Evolutionary conservation across 169 alveolate genomes (phyloP).

Genomic region (Toxoplasma gondii): DNA sequence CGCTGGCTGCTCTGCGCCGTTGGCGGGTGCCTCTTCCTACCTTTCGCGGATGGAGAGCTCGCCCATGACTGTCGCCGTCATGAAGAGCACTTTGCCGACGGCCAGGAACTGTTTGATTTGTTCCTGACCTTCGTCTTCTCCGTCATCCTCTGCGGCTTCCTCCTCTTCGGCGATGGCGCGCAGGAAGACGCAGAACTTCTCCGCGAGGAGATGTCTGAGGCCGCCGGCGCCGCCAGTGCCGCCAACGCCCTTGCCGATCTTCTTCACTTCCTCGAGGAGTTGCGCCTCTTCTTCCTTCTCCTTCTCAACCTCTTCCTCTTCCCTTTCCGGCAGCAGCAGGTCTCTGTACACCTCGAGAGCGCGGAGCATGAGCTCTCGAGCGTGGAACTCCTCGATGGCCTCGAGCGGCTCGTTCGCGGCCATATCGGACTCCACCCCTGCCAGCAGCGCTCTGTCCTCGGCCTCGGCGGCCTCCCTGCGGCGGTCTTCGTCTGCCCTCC

Average conservation of each 20-base stretch:
- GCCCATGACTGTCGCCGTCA: background rate
- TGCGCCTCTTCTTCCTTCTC: conserved; percentile 14
- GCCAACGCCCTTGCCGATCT: background rate
- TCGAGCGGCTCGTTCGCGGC: background rate
- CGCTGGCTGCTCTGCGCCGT: background rate
- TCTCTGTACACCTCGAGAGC: background rate
- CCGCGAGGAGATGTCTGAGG: background rate
- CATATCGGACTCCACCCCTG: background rate
- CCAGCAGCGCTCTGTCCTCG: background rate
- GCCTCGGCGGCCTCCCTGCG: background rate
- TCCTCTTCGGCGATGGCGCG: conserved; percentile 18
- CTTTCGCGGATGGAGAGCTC: conserved; percentile 1
- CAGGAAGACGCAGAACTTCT: conserved; percentile 19
- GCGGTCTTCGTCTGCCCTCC: background rate
- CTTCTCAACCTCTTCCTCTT: background rate
- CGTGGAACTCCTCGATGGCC: background rate
- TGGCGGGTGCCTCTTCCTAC: background rate
- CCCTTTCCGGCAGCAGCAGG: conserved; percentile 31
- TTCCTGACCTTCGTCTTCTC: background rate
- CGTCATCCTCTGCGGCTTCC: background rate
- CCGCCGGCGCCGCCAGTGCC: background rate
- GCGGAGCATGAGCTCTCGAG: background rate
- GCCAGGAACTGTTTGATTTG: conserved; percentile 30
- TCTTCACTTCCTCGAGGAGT: background rate
- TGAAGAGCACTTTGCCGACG: background rate